Conservation (phyloP, 805 yeast species). For the Ogataea dorogensis region DNA sequence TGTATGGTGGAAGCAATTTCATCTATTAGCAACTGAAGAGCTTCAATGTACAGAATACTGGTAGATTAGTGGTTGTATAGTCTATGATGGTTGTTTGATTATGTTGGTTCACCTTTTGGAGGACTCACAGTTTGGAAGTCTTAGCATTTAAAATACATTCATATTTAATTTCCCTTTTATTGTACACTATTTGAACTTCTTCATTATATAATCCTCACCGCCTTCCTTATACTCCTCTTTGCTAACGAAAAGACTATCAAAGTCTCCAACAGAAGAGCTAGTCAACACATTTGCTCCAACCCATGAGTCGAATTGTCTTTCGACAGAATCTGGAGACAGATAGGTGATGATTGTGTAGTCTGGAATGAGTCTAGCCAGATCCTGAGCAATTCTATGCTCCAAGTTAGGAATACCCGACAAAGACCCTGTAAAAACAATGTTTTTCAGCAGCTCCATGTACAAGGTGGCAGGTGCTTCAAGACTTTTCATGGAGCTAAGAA, state of each 20-base stretch:
- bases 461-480: slow-evolving; percentile 44
- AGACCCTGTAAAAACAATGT: slow-evolving; percentile 62
- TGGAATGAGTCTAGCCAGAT: slow-evolving; percentile 54
- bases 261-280: slow-evolving; percentile 47
- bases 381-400: slow-evolving; percentile 53
- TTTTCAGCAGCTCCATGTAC: slow-evolving; percentile 40
- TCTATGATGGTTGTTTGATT: background rate
- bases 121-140: too few species aligned
- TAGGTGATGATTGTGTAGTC: slow-evolving; percentile 43
- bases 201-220: slow-evolving; percentile 48
- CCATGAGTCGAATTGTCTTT: slow-evolving; percentile 63
- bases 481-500: slow-evolving; percentile 44
- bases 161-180: slow-evolving; percentile 1
- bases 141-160: background rate
- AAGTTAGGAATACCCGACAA: slow-evolving; percentile 55
- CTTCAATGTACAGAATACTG: too few species aligned
- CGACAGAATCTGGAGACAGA: slow-evolving; percentile 42
- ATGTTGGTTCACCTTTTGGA: too few species aligned
- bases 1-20: background rate
- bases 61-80: too few species aligned
- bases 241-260: slow-evolving; percentile 58
- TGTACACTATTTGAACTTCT: slow-evolving; percentile 39
- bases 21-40: too few species aligned
- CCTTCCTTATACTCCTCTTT: slow-evolving; percentile 64
- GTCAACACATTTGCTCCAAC: slow-evolving; percentile 72